A percentile compares a stretch with the other conserved stretches of the same genome.
phyloP scores from a whole-genome alignment of 192 early-diverging fungal genomes.

The Rhizophagus clarus region DNA sequence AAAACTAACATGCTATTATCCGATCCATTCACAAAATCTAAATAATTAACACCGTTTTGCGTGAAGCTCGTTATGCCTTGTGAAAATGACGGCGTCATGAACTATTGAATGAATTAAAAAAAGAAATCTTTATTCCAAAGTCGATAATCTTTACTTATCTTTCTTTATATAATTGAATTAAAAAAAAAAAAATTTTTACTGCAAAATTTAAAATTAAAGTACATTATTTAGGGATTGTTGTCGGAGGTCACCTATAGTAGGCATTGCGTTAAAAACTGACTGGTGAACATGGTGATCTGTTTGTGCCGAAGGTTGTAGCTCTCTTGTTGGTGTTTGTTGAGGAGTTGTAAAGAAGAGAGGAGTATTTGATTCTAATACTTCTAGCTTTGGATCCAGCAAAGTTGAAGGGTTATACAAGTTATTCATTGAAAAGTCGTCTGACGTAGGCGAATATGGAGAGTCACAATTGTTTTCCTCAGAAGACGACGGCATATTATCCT shows the following conservation, averaged over 20 bases:
- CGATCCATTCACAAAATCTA: constrained; percentile 6
- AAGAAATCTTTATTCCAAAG: background rate
- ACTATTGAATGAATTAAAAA: background rate
- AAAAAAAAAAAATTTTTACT: background rate
- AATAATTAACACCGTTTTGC: background rate
- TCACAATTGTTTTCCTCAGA: constrained; percentile 7
- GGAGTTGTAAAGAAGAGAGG: constrained; percentile 12
- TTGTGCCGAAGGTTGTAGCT: background rate
- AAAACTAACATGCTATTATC: background rate
- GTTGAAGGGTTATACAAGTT: constrained; percentile 13
- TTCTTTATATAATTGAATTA: background rate
- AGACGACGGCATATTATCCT: constrained; percentile 8
- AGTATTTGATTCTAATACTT: constrained; percentile 14
- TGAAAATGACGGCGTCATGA: background rate
- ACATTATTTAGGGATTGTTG: constrained; percentile 2
- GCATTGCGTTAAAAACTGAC: background rate
- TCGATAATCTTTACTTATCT: background rate
- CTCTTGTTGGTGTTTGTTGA: constrained; percentile 11
- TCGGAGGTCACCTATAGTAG: background rate
- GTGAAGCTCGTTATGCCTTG: background rate
- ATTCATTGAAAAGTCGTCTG: constrained; percentile 14
- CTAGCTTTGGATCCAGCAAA: constrained; percentile 29
- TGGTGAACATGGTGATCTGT: constrained; percentile 1
- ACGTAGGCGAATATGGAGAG: constrained; percentile 7
- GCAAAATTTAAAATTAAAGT: background rate